phyloP scores from a whole-genome alignment of 2,329 filamentous ascomycete species.

The Pestalotiopsis sp. region DNA sequence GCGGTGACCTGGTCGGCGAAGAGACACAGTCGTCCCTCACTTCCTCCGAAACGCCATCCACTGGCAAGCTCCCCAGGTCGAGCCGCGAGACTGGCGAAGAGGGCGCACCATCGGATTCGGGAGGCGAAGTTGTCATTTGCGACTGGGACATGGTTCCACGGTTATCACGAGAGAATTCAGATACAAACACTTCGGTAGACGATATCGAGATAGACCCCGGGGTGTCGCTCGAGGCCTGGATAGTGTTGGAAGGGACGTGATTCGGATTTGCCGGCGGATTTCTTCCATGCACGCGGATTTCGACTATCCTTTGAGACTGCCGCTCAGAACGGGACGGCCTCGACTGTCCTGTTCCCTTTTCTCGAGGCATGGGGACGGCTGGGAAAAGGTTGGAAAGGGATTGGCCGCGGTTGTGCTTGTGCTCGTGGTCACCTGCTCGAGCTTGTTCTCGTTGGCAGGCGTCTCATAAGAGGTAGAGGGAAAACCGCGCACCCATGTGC shows the following conservation, averaged over 20 bases:
- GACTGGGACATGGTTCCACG: constrained; percentile 9
- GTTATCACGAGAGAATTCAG: constrained; percentile 3
- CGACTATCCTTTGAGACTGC: neutral
- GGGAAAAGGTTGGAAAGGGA: neutral
- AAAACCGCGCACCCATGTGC: neutral
- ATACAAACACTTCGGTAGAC: neutral
- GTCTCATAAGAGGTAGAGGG: neutral
- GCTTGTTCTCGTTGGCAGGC: neutral
- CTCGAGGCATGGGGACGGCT: neutral
- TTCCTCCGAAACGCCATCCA: too few species aligned
- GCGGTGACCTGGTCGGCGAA: constrained; percentile 2
- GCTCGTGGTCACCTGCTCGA: constrained; percentile 3
- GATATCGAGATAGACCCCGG: neutral
- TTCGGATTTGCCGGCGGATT: neutral
- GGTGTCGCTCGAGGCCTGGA: constrained; percentile 3
- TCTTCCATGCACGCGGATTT: constrained; percentile 7
- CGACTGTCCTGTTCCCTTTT: constrained; percentile 6
- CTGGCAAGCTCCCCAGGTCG: neutral
- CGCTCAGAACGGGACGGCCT: neutral
- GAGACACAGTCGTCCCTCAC: neutral
- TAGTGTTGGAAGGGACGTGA: constrained; percentile 13
- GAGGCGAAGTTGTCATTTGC: constrained; percentile 5
- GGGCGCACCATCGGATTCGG: neutral
- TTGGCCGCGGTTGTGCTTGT: neutral
- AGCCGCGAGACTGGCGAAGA: neutral